phyloP scores from a whole-genome alignment of 2,329 filamentous ascomycete genomes.

The Dothiorella sarmentorum region DNA sequence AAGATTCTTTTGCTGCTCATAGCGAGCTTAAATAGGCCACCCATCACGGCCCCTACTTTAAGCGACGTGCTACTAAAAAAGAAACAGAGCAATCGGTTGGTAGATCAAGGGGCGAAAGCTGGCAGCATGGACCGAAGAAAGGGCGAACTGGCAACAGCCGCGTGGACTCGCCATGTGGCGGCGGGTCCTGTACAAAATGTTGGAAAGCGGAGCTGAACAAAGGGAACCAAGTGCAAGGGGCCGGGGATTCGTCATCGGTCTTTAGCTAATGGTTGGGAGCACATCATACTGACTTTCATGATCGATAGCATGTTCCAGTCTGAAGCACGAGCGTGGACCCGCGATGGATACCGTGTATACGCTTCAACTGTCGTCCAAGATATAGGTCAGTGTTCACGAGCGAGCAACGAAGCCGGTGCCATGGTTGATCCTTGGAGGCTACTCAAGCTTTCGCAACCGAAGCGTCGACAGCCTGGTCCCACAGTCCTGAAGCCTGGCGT shows the following conservation, averaged over 20 bases:
- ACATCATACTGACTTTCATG: not conserved
- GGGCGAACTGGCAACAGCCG: not conserved
- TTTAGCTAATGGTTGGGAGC: not conserved
- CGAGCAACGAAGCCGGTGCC: not conserved
- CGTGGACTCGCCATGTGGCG: conserved; percentile 1
- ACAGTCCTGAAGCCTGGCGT: no score
- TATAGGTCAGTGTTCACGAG: not conserved
- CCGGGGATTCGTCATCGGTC: conserved; percentile 5
- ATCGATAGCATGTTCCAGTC: conserved; percentile 10
- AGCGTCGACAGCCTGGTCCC: no score
- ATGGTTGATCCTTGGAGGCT: not conserved
- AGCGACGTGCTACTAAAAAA: not conserved
- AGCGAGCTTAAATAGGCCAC: no score
- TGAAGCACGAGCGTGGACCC: conserved; percentile 8
- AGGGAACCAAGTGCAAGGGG: conserved; percentile 4
- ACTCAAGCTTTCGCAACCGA: not conserved
- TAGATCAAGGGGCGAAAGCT: no score
- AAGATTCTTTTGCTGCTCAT: not conserved
- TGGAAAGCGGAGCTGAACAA: no score
- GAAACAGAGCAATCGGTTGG: no score
- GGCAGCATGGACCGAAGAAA: not conserved
- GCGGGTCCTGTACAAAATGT: not conserved
- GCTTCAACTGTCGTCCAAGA: not conserved
- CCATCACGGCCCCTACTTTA: not conserved
- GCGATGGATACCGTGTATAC: not conserved